These are phyloP conservation scores for Stephania yunnanensis DNA, from an alignment of 164 flowering plant genomes.

Conservation along the genomic window DNA sequence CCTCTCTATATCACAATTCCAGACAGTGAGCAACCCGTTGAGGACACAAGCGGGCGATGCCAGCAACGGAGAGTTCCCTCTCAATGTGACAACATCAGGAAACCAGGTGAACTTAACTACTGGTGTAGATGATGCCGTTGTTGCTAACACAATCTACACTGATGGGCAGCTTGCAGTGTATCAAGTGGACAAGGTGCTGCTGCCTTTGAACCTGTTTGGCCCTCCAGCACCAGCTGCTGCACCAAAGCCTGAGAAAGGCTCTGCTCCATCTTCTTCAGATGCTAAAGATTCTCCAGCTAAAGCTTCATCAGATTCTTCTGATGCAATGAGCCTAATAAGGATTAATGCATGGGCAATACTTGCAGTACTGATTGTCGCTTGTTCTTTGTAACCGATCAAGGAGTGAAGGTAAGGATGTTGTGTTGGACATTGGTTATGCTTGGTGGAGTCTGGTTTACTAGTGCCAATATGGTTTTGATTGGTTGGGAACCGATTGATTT, in stretches of 20 bases:
- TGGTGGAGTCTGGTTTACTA: conserved; percentile 1
- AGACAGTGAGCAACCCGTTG: conserved; percentile 77
- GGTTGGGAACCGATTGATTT: conserved; percentile 1
- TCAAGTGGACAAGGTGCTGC: conserved; percentile 70
- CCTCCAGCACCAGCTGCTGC: conserved; percentile 43
- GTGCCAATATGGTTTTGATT: background rate
- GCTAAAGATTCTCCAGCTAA: conserved; percentile 2
- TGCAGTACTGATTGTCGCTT: conserved; percentile 10
- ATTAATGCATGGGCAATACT: background rate
- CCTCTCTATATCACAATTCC: conserved; percentile 50
- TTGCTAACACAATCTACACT: conserved; percentile 47
- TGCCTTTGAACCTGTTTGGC: conserved; percentile 53
- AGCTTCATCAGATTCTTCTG: conserved; percentile 19
- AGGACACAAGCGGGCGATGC: conserved; percentile 71
- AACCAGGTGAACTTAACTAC: conserved; percentile 60
- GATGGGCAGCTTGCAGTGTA: conserved; percentile 67
- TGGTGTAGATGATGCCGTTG: conserved; percentile 49
- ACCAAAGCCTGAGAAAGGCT: conserved; percentile 32
- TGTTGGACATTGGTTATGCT: background rate
- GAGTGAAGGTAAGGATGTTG: conserved; percentile 4
- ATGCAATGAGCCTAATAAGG: conserved; percentile 8
- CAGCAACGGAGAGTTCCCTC: conserved; percentile 37
- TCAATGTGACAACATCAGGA: conserved; percentile 64
- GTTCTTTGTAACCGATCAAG: conserved; percentile 6
- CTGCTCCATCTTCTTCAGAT: conserved; percentile 19